Evolutionary conservation across 805 yeast species (phyloP).

Genomic region (Pichia insulana): DNA sequence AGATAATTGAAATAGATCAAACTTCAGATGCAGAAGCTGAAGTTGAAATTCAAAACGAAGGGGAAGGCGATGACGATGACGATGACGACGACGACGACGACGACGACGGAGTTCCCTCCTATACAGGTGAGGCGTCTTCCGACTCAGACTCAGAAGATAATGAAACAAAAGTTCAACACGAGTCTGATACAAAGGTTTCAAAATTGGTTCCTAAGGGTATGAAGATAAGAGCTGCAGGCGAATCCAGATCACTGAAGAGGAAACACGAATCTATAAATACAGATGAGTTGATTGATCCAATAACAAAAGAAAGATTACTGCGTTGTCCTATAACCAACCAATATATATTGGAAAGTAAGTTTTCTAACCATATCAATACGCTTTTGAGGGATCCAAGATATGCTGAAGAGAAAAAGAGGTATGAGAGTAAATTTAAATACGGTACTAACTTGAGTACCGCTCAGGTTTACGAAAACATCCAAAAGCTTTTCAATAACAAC

Average conservation of each 20-base stretch:
- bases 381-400: constrained; percentile 72
- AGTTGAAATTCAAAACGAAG: not conserved
- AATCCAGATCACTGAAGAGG: constrained; percentile 41
- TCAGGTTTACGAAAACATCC: constrained; percentile 56
- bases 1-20: constrained; percentile 7
- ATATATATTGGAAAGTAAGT: constrained; percentile 58
- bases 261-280: constrained; percentile 4
- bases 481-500: constrained; percentile 26
- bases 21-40: constrained; percentile 2
- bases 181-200: not conserved
- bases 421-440: constrained; percentile 44
- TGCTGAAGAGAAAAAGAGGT: constrained; percentile 56
- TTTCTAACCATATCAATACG: constrained; percentile 61
- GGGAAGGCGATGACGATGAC: constrained; percentile 12
- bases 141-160: constrained; percentile 6
- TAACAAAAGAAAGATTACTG: constrained; percentile 30
- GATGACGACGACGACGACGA: constrained; percentile 14
- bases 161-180: no score
- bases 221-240: constrained; percentile 66
- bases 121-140: constrained; percentile 8
- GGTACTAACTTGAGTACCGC: constrained; percentile 25
- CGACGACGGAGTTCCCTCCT: constrained; percentile 7
- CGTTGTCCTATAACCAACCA: constrained; percentile 76
- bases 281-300: constrained; percentile 8
- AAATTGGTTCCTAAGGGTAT: constrained; percentile 35